Percentiles rank a stretch among this genome's conserved stretches.
Conservation (phyloP, 495 filamentous ascomycete species). For the Elaphomyces granulatus region DNA sequence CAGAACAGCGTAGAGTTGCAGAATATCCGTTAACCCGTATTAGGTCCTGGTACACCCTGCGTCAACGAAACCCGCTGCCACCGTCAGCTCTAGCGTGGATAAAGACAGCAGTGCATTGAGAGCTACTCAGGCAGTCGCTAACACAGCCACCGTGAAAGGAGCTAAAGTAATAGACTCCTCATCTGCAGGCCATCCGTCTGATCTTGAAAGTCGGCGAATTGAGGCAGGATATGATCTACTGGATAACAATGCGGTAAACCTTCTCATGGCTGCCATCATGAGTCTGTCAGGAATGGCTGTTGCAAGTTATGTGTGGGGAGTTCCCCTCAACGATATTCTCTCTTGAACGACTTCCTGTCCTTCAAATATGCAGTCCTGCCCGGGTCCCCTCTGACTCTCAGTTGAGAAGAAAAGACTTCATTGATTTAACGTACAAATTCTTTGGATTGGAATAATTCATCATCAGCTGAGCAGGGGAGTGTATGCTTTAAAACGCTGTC, state of each 20-base stretch:
- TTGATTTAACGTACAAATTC: no score
- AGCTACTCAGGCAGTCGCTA: slow-evolving; percentile 21
- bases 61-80: slow-evolving; percentile 8
- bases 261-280: slow-evolving; percentile 73
- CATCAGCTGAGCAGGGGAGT: no score
- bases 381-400: no score
- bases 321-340: slow-evolving; percentile 14
- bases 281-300: slow-evolving; percentile 64
- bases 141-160: slow-evolving; percentile 20
- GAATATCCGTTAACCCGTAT: slow-evolving; percentile 1
- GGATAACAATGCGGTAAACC: slow-evolving; percentile 90
- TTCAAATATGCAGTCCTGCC: no score
- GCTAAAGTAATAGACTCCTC: slow-evolving; percentile 9
- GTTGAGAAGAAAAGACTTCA: no score
- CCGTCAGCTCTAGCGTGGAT: slow-evolving; percentile 1
- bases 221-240: slow-evolving; percentile 63
- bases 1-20: no score
- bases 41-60: slow-evolving; percentile 29
- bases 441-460: no score
- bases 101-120: slow-evolving; percentile 3
- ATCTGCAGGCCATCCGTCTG: slow-evolving; percentile 17
- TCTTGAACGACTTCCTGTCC: no score
- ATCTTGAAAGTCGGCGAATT: slow-evolving; percentile 52
- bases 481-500: no score
- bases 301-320: slow-evolving; percentile 27